phyloP scores from a whole-genome alignment of 306 rosid species.

The Pyrus bretschneideri region DNA sequence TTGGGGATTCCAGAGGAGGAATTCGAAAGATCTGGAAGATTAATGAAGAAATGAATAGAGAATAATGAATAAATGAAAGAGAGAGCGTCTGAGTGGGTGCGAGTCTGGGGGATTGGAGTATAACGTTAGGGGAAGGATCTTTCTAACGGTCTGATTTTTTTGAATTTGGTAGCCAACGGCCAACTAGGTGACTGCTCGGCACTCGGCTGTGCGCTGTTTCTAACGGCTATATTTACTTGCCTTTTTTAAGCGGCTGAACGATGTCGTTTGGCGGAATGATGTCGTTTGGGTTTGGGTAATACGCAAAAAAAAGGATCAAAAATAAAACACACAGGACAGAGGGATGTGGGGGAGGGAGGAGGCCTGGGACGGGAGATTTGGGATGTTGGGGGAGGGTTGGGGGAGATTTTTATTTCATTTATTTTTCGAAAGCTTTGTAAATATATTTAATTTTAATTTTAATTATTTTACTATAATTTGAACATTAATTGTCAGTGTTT shows the following conservation, averaged over 20 bases:
- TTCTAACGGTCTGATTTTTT: constrained; percentile 40
- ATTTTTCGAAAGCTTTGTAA: too few relatives aligned
- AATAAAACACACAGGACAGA: too few relatives aligned
- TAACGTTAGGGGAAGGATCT: neutral
- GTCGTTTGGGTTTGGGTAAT: neutral
- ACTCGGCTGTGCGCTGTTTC: neutral
- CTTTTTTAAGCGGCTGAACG: neutral
- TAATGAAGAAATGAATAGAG: neutral
- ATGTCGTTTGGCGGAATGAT: neutral
- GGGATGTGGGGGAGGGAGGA: too few relatives aligned
- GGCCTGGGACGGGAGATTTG: too few relatives aligned
- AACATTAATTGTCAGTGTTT: too few relatives aligned
- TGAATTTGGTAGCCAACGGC: constrained; percentile 23
- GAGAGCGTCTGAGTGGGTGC: neutral
- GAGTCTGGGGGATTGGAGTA: neutral
- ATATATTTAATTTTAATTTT: too few relatives aligned
- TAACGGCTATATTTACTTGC: constrained; percentile 34
- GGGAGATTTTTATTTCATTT: too few relatives aligned
- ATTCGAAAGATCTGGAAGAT: constrained; percentile 2
- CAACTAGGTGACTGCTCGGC: neutral
- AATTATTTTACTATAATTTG: too few relatives aligned
- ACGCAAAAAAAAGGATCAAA: too few relatives aligned
- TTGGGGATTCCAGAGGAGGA: neutral
- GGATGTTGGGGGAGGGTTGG: too few relatives aligned
- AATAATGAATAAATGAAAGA: neutral